These are phyloP conservation scores for Aspergillus pseudonomiae DNA, from an alignment of 2,329 filamentous ascomycete species.

Conservation along the genomic window DNA sequence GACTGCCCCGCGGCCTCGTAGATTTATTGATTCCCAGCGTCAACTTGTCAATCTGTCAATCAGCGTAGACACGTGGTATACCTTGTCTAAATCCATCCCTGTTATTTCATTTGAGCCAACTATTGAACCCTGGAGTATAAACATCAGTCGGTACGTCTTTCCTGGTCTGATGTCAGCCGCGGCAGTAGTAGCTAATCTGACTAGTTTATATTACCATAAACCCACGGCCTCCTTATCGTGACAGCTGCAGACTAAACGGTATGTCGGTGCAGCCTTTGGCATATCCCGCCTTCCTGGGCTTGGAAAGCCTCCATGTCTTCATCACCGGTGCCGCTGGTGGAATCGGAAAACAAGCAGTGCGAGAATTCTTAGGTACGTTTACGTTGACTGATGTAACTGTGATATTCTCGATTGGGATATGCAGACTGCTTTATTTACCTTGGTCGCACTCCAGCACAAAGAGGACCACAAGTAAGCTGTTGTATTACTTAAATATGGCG, in stretches of 20 bases:
- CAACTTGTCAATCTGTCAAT: background rate
- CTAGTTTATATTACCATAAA: background rate
- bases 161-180: background rate
- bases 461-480: background rate
- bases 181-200: background rate
- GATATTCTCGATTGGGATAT: background rate
- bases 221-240: background rate
- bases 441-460: background rate
- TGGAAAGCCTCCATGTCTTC: constrained; percentile 57
- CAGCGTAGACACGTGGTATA: background rate
- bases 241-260: background rate
- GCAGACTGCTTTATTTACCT: background rate
- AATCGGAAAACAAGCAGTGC: constrained; percentile 54
- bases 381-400: background rate
- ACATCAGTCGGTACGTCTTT: background rate
- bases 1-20: background rate
- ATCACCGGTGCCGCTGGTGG: constrained; percentile 57
- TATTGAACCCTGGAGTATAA: background rate
- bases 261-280: background rate
- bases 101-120: background rate
- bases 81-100: background rate
- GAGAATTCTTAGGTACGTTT: constrained; percentile 56
- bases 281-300: constrained; percentile 43
- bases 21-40: background rate
- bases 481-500: background rate